These are phyloP conservation scores for Schwanniomyces polymorphus DNA, from an alignment of 805 yeast species.

Conservation along the genomic window DNA sequence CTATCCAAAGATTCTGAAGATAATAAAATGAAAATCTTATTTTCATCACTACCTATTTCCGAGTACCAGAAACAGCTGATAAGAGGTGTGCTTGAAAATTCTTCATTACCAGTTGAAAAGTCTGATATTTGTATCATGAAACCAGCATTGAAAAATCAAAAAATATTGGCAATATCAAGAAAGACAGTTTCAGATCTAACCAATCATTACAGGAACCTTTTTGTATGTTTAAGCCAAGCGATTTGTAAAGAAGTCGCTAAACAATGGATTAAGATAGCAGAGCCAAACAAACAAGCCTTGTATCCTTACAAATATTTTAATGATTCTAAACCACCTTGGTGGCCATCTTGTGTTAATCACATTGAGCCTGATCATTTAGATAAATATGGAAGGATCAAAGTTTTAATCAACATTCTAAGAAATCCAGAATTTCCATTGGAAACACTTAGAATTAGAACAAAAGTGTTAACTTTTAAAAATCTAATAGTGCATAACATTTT, in stretches of 20 bases:
- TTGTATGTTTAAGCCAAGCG: slow-evolving; percentile 19
- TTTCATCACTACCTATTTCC: not conserved
- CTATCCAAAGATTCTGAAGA: not conserved
- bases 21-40: not conserved
- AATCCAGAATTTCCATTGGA: slow-evolving; percentile 13
- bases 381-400: slow-evolving; percentile 53
- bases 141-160: slow-evolving; percentile 9
- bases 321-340: slow-evolving; percentile 60
- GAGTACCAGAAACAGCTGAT: slow-evolving; percentile 1
- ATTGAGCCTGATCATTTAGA: slow-evolving; percentile 73
- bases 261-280: slow-evolving; percentile 63
- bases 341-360: slow-evolving; percentile 64
- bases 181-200: slow-evolving; percentile 5
- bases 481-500: slow-evolving; percentile 11
- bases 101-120: not conserved
- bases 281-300: slow-evolving; percentile 64
- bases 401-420: slow-evolving; percentile 44
- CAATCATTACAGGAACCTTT: slow-evolving; percentile 15
- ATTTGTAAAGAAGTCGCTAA: slow-evolving; percentile 63
- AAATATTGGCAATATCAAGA: slow-evolving; percentile 1
- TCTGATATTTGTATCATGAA: slow-evolving; percentile 8
- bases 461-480: slow-evolving; percentile 7
- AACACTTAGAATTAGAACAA: slow-evolving; percentile 10
- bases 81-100: slow-evolving; percentile 1
- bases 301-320: slow-evolving; percentile 62